Base-by-base conservation (phyloP, 345 rosid species). In the Citrus mangshanensis region DNA sequence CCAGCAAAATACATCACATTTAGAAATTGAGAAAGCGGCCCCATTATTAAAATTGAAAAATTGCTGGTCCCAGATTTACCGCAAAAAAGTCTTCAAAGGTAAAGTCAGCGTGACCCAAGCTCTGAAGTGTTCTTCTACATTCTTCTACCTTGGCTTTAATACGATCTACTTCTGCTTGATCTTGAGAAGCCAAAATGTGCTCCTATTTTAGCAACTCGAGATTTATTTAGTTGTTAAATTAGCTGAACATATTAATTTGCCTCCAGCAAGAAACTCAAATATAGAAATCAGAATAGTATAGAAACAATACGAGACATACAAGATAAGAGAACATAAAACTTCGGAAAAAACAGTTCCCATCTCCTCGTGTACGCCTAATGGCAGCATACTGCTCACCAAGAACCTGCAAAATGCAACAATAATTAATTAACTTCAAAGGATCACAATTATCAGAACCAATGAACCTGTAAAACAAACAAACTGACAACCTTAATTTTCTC, bases 271-370 rank as follows among this genome's bases (percentile, higher is more conserved):
- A 81, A 71, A 49, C 71, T 37, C 40, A 70, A 4, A 37, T 9
- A 27, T 24, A 61, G 22, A 42, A 72, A 69, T 24, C 18, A 24
- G 10, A 16, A 42, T 61, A 28, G 25, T n/a, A 51, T 25, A 77
- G 51, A 18, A 24, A 77, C 37, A 59, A 75, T 13, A 37, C 3
- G 22, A 80, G 73, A 79, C 93, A 77, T 93, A 94, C 98, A 77
- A 97, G 98, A 86, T 97, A 97, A 1, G 98, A 86, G 81, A 94
- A 94, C 99, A 94, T 94, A 81, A 96, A 94, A 82, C 98, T 87
- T 21, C 98, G 92, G 81, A 97, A 97, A 82, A 97, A 97, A 89
- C 99, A 97, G 78, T 97, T 97, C 58, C 99, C 99, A 88, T 97
- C 99, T 7, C 99, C 99, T 34, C 96, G 88, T 25, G 99, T 91